A percentile compares a stretch with the other conserved stretches of the same genome.
These are phyloP conservation scores for Citrus reticulata DNA, from an alignment of 345 rosid species.

Conservation along the genomic window DNA sequence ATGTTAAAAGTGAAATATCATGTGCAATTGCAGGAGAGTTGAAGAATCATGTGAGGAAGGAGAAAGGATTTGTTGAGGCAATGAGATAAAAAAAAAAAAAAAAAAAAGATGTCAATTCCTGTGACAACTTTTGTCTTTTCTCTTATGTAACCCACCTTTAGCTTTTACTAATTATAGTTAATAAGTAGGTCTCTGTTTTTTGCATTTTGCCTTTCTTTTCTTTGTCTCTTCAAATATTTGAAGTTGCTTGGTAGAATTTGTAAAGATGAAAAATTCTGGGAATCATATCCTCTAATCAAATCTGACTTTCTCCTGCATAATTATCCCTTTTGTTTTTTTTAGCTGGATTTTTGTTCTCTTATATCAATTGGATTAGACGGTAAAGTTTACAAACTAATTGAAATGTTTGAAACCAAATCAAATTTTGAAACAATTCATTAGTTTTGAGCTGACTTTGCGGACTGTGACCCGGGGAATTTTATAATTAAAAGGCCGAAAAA, in stretches of 20 bases:
- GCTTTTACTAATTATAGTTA: background rate
- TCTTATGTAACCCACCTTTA: slow-evolving; percentile 12
- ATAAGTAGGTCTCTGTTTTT: background rate
- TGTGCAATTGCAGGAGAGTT: slow-evolving; percentile 42
- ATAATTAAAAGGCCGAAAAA: background rate
- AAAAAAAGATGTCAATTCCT: slow-evolving; percentile 1
- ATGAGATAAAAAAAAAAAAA: slow-evolving; percentile 22
- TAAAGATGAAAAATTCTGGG: slow-evolving; percentile 17
- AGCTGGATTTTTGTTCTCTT: background rate
- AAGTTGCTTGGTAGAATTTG: slow-evolving; percentile 8
- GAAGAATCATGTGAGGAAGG: slow-evolving; percentile 51
- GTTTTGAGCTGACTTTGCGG: background rate
- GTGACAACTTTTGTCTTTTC: slow-evolving; percentile 21
- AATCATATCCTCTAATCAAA: slow-evolving; percentile 20
- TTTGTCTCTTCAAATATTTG: background rate
- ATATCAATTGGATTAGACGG: too few relatives aligned
- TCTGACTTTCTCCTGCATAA: background rate
- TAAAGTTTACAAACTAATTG: background rate
- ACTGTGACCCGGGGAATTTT: background rate
- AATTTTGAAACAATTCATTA: background rate
- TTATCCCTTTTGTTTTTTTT: background rate
- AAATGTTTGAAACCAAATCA: background rate
- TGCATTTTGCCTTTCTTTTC: too few relatives aligned
- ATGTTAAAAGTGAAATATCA: background rate
- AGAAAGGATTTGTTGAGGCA: slow-evolving; percentile 35